phyloP scores from a whole-genome alignment of 2,329 filamentous ascomycete species.

The Aplosporella prunicola region DNA sequence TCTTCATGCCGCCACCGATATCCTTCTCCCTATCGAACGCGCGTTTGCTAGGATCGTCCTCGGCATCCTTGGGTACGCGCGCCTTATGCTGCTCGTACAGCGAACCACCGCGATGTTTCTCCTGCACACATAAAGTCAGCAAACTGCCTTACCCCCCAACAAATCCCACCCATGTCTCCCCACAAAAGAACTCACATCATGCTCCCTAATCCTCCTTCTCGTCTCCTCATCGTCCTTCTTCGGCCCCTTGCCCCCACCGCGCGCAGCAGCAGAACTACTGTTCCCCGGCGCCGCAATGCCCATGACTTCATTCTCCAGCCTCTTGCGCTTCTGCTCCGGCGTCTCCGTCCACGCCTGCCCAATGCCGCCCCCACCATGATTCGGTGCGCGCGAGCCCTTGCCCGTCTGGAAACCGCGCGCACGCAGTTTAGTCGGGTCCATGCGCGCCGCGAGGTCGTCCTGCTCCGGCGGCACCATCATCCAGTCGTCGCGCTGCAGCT shows the following conservation, averaged over 20 bases:
- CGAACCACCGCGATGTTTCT: conserved; percentile 34
- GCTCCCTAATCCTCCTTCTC: conserved; percentile 46
- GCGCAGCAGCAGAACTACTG: conserved; percentile 21
- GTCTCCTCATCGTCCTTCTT: conserved; percentile 37
- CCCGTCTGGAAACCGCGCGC: conserved; percentile 74
- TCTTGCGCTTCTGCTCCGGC: conserved; percentile 73
- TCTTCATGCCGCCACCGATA: conserved; percentile 65
- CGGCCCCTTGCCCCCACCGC: conserved; percentile 16
- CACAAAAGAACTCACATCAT: conserved; percentile 25
- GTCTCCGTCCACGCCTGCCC: conserved; percentile 84
- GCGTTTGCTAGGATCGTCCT: conserved; percentile 74
- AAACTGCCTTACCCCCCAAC: no score
- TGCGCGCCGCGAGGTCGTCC: conserved; percentile 46
- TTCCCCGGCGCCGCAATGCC: conserved; percentile 52
- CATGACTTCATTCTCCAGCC: conserved; percentile 72
- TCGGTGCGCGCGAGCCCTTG: conserved; percentile 43
- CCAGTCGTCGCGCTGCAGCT: conserved; percentile 63
- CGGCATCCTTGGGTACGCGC: conserved; percentile 48
- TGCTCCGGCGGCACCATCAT: conserved; percentile 43
- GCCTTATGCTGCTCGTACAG: conserved; percentile 39
- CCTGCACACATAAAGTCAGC: conserved; percentile 32
- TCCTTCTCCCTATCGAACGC: conserved; percentile 91
- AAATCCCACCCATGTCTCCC: neutral
- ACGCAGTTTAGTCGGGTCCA: conserved; percentile 76
- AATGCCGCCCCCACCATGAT: conserved; percentile 28